phyloP scores from a whole-genome alignment of 2,329 filamentous ascomycete species.

The Gnomoniopsis smithogilvyi region DNA sequence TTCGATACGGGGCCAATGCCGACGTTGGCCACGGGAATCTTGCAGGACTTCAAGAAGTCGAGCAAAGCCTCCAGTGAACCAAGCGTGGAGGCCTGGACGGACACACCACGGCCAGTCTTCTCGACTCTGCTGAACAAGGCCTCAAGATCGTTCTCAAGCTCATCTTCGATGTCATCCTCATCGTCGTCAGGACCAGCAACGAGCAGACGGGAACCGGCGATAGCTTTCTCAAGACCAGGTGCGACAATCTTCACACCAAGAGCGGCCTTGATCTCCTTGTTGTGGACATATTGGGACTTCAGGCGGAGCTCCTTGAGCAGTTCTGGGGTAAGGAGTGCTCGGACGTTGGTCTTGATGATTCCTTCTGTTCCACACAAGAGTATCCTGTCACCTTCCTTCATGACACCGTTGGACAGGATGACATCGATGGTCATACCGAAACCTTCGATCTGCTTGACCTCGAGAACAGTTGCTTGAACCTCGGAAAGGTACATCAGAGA shows the following conservation, averaged over 20 bases:
- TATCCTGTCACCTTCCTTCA: slow-evolving; percentile 90
- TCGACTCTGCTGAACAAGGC: slow-evolving; percentile 88
- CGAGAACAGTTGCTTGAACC: slow-evolving; percentile 94
- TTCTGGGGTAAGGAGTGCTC: slow-evolving; percentile 88
- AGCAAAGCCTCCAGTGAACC: slow-evolving; percentile 94
- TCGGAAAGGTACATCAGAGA: slow-evolving; percentile 98
- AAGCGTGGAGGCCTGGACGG: slow-evolving; percentile 93
- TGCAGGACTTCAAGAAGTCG: slow-evolving; percentile 92
- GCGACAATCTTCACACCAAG: slow-evolving; percentile 98
- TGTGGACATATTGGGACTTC: slow-evolving; percentile 96
- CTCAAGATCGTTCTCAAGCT: slow-evolving; percentile 93
- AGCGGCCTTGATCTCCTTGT: slow-evolving; percentile 98
- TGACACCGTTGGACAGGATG: slow-evolving; percentile 90
- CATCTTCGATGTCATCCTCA: slow-evolving; percentile 93
- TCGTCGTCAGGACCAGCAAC: slow-evolving; percentile 95
- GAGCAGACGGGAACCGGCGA: slow-evolving; percentile 90
- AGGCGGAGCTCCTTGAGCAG: slow-evolving; percentile 91
- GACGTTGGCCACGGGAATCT: slow-evolving; percentile 97
- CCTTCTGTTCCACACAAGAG: slow-evolving; percentile 97
- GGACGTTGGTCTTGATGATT: slow-evolving; percentile 90
- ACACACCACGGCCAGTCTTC: slow-evolving; percentile 90
- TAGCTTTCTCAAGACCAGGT: slow-evolving; percentile 91
- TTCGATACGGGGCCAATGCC: slow-evolving; percentile 97
- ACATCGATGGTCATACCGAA: slow-evolving; percentile 99
- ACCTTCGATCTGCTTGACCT: slow-evolving; percentile 98